Evolutionary conservation across 1,139 yeast species (phyloP).

Genomic region (Schwanniomyces etchellsii): DNA sequence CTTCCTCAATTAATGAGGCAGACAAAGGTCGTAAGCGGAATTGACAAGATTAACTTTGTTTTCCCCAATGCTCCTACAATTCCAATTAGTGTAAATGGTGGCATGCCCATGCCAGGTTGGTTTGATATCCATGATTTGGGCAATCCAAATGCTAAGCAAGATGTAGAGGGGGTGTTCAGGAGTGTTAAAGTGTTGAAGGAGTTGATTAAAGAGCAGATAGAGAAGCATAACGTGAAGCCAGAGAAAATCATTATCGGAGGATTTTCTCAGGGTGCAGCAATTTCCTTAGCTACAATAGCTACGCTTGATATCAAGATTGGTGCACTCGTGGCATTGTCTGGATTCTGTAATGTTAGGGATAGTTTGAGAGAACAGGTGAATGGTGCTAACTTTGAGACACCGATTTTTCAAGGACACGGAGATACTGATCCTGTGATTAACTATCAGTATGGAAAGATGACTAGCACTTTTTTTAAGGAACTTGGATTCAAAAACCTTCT

Average conservation of each 20-base stretch:
- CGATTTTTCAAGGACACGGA: slow-evolving; percentile 89
- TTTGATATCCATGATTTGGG: slow-evolving; percentile 68
- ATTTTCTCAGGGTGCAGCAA: slow-evolving; percentile 90
- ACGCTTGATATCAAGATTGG: slow-evolving; percentile 58
- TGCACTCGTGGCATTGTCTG: slow-evolving; percentile 75
- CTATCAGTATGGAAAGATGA: slow-evolving; percentile 39
- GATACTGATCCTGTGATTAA: slow-evolving; percentile 64
- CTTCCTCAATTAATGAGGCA: slow-evolving; percentile 48
- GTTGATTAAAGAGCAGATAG: slow-evolving; percentile 59
- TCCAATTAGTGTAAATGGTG: slow-evolving; percentile 66
- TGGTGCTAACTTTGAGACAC: slow-evolving; percentile 53
- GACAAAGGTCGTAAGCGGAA: slow-evolving; percentile 37
- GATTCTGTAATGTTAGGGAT: slow-evolving; percentile 59
- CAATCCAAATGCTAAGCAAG: slow-evolving; percentile 44
- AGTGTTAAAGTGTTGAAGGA: slow-evolving; percentile 48
- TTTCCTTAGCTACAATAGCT: slow-evolving; percentile 54
- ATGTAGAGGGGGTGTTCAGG: slow-evolving; percentile 57
- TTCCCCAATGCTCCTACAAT: slow-evolving; percentile 84
- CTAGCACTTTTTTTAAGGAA: slow-evolving; percentile 41
- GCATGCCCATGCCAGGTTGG: slow-evolving; percentile 78
- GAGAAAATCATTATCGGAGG: slow-evolving; percentile 84
- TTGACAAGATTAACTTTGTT: slow-evolving; percentile 64
- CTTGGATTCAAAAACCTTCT: slow-evolving; percentile 49
- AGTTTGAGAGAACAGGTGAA: slow-evolving; percentile 24
- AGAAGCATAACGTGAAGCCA: slow-evolving; percentile 53